Evolutionary conservation across 2,329 filamentous ascomycete species (phyloP), one percentile per base, ranked within the genome.

Genomic region (Pseudogymnoascus sp.): DNA sequence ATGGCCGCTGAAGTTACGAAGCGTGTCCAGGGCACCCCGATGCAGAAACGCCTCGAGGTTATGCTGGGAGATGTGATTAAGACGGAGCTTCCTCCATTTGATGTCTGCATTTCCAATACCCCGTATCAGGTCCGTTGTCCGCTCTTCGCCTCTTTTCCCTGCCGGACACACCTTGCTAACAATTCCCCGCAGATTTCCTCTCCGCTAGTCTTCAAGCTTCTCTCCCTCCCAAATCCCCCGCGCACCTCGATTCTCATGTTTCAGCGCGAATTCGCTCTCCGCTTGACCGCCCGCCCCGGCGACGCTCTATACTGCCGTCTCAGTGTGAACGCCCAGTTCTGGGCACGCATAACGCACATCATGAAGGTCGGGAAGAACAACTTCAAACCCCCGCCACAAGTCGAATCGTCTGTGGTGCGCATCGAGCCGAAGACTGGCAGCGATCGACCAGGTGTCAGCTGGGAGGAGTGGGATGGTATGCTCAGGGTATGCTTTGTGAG

Each of bases 341-440:
- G 90, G 85, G 85, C 88, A 7, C 87, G 85, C 69, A 85, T 88
- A 59, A 81, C 79, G 25, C 82, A 83, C 68, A 86, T 96, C 68
- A 91, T 96, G 87, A 96, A 96, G 78, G 93, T 97, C 51, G 92
- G 92, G 66, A 90, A 88, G 76, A 94, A 95, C 76, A 97, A 97
- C 78, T 99, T 97, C 82, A 91, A 91, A 65, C 94, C 94, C 0
- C 93, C 94, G 0, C 94, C 94, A 7, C 85, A 91, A 71, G 94
- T 99, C 63, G 94, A 99, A 76, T 91, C 86, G 6, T 92, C 89
- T 63, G 92, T 97, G 5, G 92, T 97, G 58, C 84, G 92, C 64
- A 89, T 97, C 67, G 90, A 93, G 72, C 92, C 92, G 21, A 95
- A 97, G 78, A 82, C 84, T 38, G 92, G 92, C 9, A 79, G 77